Evolutionary conservation across 2,329 filamentous ascomycete genomes (phyloP), one percentile per base, ranked within the genome.

Genomic region (Chaetomiaceae sp.): DNA sequence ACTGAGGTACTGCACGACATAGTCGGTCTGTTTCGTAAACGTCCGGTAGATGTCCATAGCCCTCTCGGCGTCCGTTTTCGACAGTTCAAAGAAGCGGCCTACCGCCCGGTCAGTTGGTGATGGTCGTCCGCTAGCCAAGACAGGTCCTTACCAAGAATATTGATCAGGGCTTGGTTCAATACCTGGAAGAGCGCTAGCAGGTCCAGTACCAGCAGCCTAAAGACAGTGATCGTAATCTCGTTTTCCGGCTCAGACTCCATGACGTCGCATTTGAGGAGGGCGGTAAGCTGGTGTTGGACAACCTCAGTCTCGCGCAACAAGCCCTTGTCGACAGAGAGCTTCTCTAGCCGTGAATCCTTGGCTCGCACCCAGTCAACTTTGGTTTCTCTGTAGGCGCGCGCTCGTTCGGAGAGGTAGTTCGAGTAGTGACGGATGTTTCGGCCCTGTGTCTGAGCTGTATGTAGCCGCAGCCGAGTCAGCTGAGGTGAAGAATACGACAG

Each of bases 81-180:
- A 96, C 86, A 99, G 92, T 72, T 99, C 93, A 63, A 99, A 99
- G 69, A 97, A 99, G 69, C 95, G 89, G 61, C 93, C 90, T 95
- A 56, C 6, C 19, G 48, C 27, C 20, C 38, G 9, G 56, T 65
- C 41, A 65, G 62, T 52, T 46, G 31, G 48, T 53, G 54, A 57
- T 50, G 42, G 16, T 8, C 25, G 17, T 19, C 31, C 38, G 17
- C 38, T n/a, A 23, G 14, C 4, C 5, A 13, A 2, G 39, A 21
- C 35, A 30, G 12, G 8, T 14, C 64, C 82, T 58, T 74, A 95
- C 92, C 89, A 51, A 99, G 74, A 53, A 99, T 89, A 68, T 95
- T 96, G 71, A 99, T 99, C 65, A 96, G 88, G 43, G 89, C 93
- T 70, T 96, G 90, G 65, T 99, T 99, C 71, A 96, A 86, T 41